Evolutionary conservation across 805 yeast genomes (phyloP).

Genomic region (Zygosaccharomyces lentus): DNA sequence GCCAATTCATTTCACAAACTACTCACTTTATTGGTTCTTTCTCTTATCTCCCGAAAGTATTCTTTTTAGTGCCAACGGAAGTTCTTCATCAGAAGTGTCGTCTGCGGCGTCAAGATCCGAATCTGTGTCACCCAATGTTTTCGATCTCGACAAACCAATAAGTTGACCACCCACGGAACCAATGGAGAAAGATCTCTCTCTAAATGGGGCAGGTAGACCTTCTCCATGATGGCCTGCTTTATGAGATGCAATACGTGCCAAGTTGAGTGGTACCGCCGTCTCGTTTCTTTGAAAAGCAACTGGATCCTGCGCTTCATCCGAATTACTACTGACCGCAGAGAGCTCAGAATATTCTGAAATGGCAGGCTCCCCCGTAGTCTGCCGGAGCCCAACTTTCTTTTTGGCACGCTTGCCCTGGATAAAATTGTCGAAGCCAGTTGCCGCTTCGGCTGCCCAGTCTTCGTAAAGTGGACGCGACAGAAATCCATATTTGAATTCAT

Average conservation of each 20-base stretch:
- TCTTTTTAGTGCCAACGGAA: conserved; percentile 40
- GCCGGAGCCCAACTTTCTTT: neutral
- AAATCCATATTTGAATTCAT: conserved; percentile 49
- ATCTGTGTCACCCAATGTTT: conserved; percentile 30
- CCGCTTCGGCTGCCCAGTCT: conserved; percentile 42
- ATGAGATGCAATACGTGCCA: conserved; percentile 32
- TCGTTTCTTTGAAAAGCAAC: conserved; percentile 10
- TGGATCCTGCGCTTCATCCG: conserved; percentile 15
- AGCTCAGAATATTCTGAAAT: conserved; percentile 13
- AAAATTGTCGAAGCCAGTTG: conserved; percentile 36
- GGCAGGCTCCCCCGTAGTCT: conserved; percentile 2
- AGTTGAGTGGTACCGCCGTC: conserved; percentile 14
- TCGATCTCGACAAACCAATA: conserved; percentile 15
- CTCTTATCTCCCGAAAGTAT: conserved; percentile 20
- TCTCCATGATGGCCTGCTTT: conserved; percentile 14
- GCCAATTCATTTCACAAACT: neutral
- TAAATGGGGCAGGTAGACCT: conserved; percentile 30
- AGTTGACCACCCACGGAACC: conserved; percentile 32
- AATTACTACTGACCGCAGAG: conserved; percentile 7
- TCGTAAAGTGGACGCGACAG: conserved; percentile 44
- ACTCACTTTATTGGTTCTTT: neutral
- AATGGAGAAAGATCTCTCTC: conserved; percentile 37
- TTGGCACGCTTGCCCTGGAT: conserved; percentile 13
- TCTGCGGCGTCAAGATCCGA: conserved; percentile 16
- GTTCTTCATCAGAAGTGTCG: conserved; percentile 27